Evolutionary conservation across 2,329 filamentous ascomycete genomes (phyloP), one percentile per base, ranked within the genome.

Genomic region (Colletotrichum falcatum): DNA sequence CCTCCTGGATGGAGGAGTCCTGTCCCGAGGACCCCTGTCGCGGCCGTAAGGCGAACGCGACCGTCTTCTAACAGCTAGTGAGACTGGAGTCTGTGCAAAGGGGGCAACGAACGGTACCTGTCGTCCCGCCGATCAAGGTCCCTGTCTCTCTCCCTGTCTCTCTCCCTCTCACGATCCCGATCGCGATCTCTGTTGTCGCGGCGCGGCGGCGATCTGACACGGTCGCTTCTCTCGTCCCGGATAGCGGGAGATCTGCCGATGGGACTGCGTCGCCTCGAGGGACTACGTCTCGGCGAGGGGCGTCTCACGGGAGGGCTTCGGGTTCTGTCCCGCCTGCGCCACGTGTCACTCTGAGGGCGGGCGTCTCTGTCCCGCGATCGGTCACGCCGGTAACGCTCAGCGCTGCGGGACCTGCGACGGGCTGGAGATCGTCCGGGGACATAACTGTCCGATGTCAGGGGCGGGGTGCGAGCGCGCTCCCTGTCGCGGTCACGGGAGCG

Each of bases 1-100:
- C 58, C 83, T 79, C 66, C 83, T 74, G 30, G 77, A 73, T 8
- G 80, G 77, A 20, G 80, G 77, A 18, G 81, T 80, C n/a, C 81
- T 75, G 42, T 79, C 77, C 12, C 79, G 77, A 44, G 80, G 82
- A 35, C 80, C 72, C 51, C 82, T 83, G 70, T 88, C 86, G 75
- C 85, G 81, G 48, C 82, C 81, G 68, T 82, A 83, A 1, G 87
- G 87, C 42, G 87, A 89, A 58, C 88, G 83, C 30, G 88, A 89
- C 74, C 87, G 82, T 72, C 86, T 83, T 77, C 86, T 87, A 35
- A 51, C 51, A 54, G 54, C 55, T 39, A 54, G 65, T 66, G 58
- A 54, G 61, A 64, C 61, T 54, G 42, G 37, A 42, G 20, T 48
- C 56, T 62, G 65, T 48, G 56, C 60, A 72, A 70, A 70, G 51